A percentile compares a stretch with the other conserved stretches of the same genome.
phyloP scores from a whole-genome alignment of 495 filamentous ascomycete species.

The Penicillium tannophilum region DNA sequence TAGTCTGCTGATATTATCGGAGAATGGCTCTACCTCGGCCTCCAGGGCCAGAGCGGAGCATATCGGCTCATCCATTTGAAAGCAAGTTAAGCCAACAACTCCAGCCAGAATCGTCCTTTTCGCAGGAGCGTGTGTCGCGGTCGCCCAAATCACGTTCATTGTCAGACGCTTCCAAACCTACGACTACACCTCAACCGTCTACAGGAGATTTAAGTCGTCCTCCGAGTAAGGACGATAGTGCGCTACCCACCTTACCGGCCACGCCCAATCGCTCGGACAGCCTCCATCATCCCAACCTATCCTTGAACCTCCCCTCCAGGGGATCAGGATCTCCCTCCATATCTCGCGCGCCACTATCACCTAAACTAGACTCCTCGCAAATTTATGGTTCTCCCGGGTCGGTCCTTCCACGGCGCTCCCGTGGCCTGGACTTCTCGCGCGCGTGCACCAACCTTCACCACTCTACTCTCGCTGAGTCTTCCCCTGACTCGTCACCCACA shows the following conservation, averaged over 20 bases:
- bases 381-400: slow-evolving; percentile 84
- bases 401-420: slow-evolving; percentile 80
- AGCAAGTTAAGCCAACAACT: slow-evolving; percentile 49
- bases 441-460: slow-evolving; percentile 95
- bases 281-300: slow-evolving; percentile 60
- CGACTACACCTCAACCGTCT: slow-evolving; percentile 26
- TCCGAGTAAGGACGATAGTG: slow-evolving; percentile 78
- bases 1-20: neutral
- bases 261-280: slow-evolving; percentile 66
- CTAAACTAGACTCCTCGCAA: slow-evolving; percentile 79
- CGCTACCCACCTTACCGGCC: slow-evolving; percentile 59
- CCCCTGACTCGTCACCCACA: slow-evolving; percentile 94
- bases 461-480: slow-evolving; percentile 86
- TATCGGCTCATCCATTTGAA: slow-evolving; percentile 33
- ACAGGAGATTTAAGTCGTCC: slow-evolving; percentile 34
- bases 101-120: slow-evolving; percentile 25
- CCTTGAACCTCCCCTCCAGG: slow-evolving; percentile 71
- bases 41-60: slow-evolving; percentile 25
- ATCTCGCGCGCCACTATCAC: slow-evolving; percentile 74
- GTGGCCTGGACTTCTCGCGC: slow-evolving; percentile 89
- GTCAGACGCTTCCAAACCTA: slow-evolving; percentile 46
- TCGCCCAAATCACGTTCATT: slow-evolving; percentile 47
- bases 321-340: slow-evolving; percentile 55
- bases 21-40: slow-evolving; percentile 31
- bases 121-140: slow-evolving; percentile 23